These are phyloP conservation scores for Backusella psychrophila DNA, from an alignment of 192 early-diverging fungal genomes.

Conservation along the genomic window DNA sequence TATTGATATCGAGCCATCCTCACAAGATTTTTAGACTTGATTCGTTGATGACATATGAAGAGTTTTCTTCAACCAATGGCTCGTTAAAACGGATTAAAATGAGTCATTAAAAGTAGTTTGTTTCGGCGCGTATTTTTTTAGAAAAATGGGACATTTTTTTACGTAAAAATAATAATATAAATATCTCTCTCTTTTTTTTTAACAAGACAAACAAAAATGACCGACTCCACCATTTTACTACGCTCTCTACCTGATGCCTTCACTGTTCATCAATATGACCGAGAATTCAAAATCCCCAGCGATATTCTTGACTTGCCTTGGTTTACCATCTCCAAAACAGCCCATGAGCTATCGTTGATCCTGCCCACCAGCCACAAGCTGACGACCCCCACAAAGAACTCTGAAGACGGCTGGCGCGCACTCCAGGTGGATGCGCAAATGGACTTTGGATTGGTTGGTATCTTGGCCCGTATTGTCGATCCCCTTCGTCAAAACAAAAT, in stretches of 20 bases:
- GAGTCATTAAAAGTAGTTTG: neutral
- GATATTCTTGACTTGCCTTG: constrained; percentile 29
- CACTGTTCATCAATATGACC: constrained; percentile 20
- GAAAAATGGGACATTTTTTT: neutral
- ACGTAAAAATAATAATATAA: neutral
- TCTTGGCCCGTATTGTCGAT: constrained; percentile 51
- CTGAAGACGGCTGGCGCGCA: constrained; percentile 39
- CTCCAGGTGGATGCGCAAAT: constrained; percentile 61
- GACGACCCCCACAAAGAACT: constrained; percentile 4
- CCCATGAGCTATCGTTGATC: constrained; percentile 42
- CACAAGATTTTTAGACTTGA: no score
- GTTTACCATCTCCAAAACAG: constrained; percentile 49
- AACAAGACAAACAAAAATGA: neutral
- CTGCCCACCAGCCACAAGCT: constrained; percentile 9
- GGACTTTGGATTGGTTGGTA: constrained; percentile 68
- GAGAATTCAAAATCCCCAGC: neutral
- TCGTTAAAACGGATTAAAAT: neutral
- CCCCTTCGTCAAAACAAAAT: constrained; percentile 54
- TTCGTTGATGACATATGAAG: no score
- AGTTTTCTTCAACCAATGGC: no score
- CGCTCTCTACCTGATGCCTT: constrained; percentile 22
- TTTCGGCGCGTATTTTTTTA: neutral
- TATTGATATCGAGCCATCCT: no score
- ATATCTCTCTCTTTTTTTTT: neutral
- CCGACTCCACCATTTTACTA: constrained; percentile 8